Base-by-base conservation (phyloP, 192 early-diverging fungal species). In the Gigaspora rosea region DNA sequence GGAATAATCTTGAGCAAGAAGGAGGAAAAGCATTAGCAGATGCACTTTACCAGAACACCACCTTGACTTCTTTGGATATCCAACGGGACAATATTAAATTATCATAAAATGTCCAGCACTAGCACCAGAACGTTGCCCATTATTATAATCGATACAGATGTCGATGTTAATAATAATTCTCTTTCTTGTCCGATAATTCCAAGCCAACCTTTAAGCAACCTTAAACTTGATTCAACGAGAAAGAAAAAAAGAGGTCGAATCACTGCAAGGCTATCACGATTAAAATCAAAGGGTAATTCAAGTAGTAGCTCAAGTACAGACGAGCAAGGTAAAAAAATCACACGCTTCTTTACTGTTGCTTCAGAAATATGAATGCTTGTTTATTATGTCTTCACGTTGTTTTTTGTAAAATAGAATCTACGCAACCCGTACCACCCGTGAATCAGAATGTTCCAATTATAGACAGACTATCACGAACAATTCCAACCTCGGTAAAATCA, bases 251-350 rank as follows among this genome's bases (percentile, higher is more conserved):
- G 18, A 35, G 4, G 27, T 57, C 22, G 27, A 9, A 20, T 58
- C 54, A 58, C 71, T 16, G 51, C 56, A 13, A 57, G 15, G 27
- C 8, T 57, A 56, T 20, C 47, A 1, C 20, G 71, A 27, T 52
- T 72, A 32, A 41, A 41, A 41, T 41, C 71, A 13, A 72, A 58
- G 71, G 32, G 20, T 13, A 57, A 11, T 48, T 22, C 20, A 36
- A 49, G 47, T 27, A 36, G 41, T 49, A 36, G 41, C 8, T 68
- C 66, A 22, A 68, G 66, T 68, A 35, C 35, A 49, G 66, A 68
- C 20, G 66, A 68, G 41, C 16, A 68, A 6, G 66, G 66, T 68
- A 47, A 35, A 33, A 27, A 27, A 3, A 10, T 49, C 16, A 13
- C 12, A 64, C 22, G 11, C 22, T 36, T 64, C 10, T 67, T 48